Base-by-base conservation (phyloP, 2,329 filamentous ascomycete genomes). In the Reticulascus tulasneorum region DNA sequence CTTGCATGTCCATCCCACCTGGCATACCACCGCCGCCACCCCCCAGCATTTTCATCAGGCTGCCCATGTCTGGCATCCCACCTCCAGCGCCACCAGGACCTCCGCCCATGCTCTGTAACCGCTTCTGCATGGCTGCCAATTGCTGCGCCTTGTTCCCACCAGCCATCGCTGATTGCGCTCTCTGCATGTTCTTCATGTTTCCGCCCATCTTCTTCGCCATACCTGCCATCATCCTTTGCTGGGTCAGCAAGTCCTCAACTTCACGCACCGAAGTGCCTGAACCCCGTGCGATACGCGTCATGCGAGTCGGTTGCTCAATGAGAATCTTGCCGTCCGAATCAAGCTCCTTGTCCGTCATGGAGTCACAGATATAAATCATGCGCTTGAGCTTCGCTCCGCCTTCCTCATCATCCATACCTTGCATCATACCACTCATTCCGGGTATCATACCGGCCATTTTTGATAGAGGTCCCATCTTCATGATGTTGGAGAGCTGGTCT, bases 191-290 rank as follows among this genome's bases (percentile, higher is more conserved):
- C 68, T 93, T 93, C 84, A 95, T 94, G 59, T 87, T 90, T 24
- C 90, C 90, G 39, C 93, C 91, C 80, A 98, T 94, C 69, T 94
- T 94, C 81, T 97, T 98, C 31, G 93, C 93, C 89, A 98, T 96
- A 40, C 87, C 87, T 1, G 88, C 86, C 93, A 98, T 98, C 86
- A 97, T 95, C 51, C 87, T 83, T 60, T 97, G 91, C 64, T 98
- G 93, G 0, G 90, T 95, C n/a, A 98, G 76, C 7, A 98, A 71
- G 55, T 98, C 93, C 62, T 98, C 93, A 12, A 98, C 89, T 60
- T 98, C 93, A 17, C 75, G 79, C 3, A 98, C 93, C 24, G 79
- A 86, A 1, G 93, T 97, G 21, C 93, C 93, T 6, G 86, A 93
- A 0, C 93, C 93, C 34, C 82, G 79, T 0, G 93, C 93, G 31